Evolutionary conservation across 2,329 filamentous ascomycete genomes (phyloP).

Genomic region (Rhinocladiella similis): DNA sequence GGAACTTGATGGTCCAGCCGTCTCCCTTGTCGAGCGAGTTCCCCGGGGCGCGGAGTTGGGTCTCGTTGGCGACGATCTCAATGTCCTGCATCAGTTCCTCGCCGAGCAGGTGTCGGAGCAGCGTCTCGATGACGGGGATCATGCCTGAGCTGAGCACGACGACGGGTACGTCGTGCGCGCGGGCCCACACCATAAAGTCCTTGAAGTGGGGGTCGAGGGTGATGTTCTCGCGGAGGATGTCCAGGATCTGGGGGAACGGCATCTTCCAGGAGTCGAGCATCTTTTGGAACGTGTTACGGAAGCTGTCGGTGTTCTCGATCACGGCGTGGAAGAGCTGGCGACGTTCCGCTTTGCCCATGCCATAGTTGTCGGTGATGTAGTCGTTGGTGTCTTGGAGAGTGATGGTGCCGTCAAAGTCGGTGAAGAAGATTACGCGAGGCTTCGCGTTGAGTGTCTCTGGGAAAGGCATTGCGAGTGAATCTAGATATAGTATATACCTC

Average conservation of each 20-base stretch:
- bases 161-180: conserved; percentile 80
- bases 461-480: conserved; percentile 22
- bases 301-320: conserved; percentile 59
- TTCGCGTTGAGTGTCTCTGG: conserved; percentile 47
- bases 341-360: conserved; percentile 73
- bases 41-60: conserved; percentile 62
- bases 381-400: conserved; percentile 73
- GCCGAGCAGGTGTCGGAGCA: conserved; percentile 80
- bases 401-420: conserved; percentile 97
- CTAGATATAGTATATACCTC: background rate
- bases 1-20: conserved; percentile 86
- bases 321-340: conserved; percentile 74
- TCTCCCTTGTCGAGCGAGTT: conserved; percentile 75
- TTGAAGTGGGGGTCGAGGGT: conserved; percentile 84
- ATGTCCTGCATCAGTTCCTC: conserved; percentile 69
- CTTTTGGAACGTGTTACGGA: conserved; percentile 71
- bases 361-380: conserved; percentile 82
- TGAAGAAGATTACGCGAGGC: conserved; percentile 96
- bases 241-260: conserved; percentile 80
- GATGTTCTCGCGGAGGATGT: conserved; percentile 77
- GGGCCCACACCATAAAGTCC: conserved; percentile 82
- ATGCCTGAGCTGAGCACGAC: conserved; percentile 92
- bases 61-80: conserved; percentile 88
- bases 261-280: conserved; percentile 87
- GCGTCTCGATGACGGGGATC: conserved; percentile 82